Percentiles rank a stretch among this genome's conserved stretches.
These are phyloP conservation scores for Emericellopsis atlantica DNA, from an alignment of 2,329 filamentous ascomycete species.

Conservation along the genomic window DNA sequence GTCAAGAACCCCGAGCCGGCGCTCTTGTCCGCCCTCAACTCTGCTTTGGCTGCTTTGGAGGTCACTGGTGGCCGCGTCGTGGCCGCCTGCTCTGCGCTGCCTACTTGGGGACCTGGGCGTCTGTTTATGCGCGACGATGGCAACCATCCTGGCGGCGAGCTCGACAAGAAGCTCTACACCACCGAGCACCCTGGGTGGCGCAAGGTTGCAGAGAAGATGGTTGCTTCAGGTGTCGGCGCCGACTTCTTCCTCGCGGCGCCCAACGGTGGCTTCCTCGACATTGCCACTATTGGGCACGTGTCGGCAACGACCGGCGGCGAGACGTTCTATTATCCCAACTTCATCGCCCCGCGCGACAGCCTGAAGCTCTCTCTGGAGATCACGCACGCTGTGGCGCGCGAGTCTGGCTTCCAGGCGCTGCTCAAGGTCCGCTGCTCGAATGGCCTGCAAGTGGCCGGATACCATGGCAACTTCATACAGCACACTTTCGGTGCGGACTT, in stretches of 20 bases:
- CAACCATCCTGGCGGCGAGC: constrained; percentile 74
- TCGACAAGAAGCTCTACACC: constrained; percentile 81
- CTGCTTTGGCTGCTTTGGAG: constrained; percentile 72
- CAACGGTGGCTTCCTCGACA: constrained; percentile 80
- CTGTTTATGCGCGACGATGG: constrained; percentile 80
- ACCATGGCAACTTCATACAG: constrained; percentile 93
- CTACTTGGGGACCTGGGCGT: constrained; percentile 81
- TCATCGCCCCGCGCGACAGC: constrained; percentile 74
- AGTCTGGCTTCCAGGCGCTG: constrained; percentile 88
- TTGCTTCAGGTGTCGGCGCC: constrained; percentile 71
- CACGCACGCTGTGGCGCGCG: constrained; percentile 71
- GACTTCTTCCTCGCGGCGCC: constrained; percentile 94
- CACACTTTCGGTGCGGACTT: constrained; percentile 91
- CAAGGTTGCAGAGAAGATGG: constrained; percentile 78
- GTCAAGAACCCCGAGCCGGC: constrained; percentile 88
- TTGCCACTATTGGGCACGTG: constrained; percentile 86
- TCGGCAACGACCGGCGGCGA: constrained; percentile 87
- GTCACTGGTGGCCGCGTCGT: constrained; percentile 86
- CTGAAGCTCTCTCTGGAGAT: constrained; percentile 78
- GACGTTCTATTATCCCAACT: constrained; percentile 94
- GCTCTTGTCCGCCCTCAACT: constrained; percentile 70
- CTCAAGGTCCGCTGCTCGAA: constrained; percentile 99
- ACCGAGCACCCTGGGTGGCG: constrained; percentile 85
- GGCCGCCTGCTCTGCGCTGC: constrained; percentile 74
- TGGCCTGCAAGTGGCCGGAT: constrained; percentile 83